Evolutionary conservation across 208 protist genomes (phyloP).

Genomic region (Leishmania lainsoni): DNA sequence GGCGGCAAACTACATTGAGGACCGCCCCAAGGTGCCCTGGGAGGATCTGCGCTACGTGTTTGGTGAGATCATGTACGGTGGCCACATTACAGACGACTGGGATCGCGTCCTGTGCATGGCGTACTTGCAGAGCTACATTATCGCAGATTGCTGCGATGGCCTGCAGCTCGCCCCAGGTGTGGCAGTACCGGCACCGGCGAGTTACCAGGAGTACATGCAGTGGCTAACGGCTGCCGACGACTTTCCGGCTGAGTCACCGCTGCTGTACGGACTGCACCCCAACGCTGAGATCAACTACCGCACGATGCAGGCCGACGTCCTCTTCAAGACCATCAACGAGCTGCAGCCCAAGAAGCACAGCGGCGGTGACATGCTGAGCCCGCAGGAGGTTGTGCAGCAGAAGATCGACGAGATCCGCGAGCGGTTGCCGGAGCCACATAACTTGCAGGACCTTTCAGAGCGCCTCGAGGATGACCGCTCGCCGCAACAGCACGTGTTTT

Average conservation of each 20-base stretch:
- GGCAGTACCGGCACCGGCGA: slow-evolving; percentile 75
- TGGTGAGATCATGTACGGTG: slow-evolving; percentile 99
- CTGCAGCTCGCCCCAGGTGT: slow-evolving; percentile 95
- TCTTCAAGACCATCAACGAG: slow-evolving; percentile 97
- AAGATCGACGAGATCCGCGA: slow-evolving; percentile 93
- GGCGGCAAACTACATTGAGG: slow-evolving; percentile 98
- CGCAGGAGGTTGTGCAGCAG: slow-evolving; percentile 92
- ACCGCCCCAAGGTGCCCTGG: slow-evolving; percentile 97
- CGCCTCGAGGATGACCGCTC: slow-evolving; percentile 96
- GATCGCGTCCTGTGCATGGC: slow-evolving; percentile 97
- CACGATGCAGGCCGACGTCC: slow-evolving; percentile 94
- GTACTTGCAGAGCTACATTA: slow-evolving; percentile 93
- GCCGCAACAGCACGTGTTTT: slow-evolving; percentile 98
- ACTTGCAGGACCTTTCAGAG: slow-evolving; percentile 92
- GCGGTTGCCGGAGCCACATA: slow-evolving; percentile 91
- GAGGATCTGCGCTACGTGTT: slow-evolving; percentile 99
- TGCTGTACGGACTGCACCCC: slow-evolving; percentile 98
- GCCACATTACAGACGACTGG: slow-evolving; percentile 99
- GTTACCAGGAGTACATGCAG: slow-evolving; percentile 95
- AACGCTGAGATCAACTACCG: slow-evolving; percentile 99
- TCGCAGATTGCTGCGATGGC: slow-evolving; percentile 90
- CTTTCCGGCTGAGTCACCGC: slow-evolving; percentile 94
- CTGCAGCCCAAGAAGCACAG: slow-evolving; percentile 94
- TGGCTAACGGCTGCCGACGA: slow-evolving; percentile 92
- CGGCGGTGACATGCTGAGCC: slow-evolving; percentile 85